phyloP scores from a whole-genome alignment of 2,329 filamentous ascomycete species.

The Capronia coronata region DNA sequence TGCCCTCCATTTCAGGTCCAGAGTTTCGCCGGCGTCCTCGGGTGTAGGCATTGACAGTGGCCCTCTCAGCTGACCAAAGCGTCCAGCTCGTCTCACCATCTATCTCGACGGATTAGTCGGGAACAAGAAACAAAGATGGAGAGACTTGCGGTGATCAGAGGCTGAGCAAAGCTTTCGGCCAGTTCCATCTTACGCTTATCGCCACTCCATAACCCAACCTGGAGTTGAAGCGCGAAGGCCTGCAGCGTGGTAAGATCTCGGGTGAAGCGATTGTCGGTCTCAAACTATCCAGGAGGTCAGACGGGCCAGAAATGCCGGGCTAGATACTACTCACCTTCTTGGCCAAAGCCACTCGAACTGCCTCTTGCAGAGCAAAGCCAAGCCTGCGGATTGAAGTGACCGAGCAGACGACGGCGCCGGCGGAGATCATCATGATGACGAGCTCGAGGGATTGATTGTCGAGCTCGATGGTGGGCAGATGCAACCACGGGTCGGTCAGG shows the following conservation, averaged over 20 bases:
- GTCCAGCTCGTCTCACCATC: neutral
- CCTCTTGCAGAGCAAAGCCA: conserved; percentile 40
- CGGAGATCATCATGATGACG: conserved; percentile 35
- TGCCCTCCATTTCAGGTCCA: neutral
- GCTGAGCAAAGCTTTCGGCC: conserved; percentile 37
- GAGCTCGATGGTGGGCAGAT: conserved; percentile 35
- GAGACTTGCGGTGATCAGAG: conserved; percentile 30
- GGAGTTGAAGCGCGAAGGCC: conserved; percentile 34
- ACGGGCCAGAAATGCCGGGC: neutral
- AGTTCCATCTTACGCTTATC: conserved; percentile 38
- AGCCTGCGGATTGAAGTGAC: conserved; percentile 37
- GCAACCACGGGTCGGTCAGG: conserved; percentile 34
- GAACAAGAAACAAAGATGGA: too few species aligned
- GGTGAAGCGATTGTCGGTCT: conserved; percentile 33
- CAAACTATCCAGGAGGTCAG: conserved; percentile 28
- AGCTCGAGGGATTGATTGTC: conserved; percentile 37
- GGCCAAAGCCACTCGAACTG: conserved; percentile 31
- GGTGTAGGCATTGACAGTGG: neutral
- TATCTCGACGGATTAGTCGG: too few species aligned
- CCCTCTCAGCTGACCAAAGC: neutral
- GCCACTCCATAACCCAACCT: conserved; percentile 37
- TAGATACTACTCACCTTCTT: neutral
- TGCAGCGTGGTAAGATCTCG: conserved; percentile 34
- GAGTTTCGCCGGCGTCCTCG: neutral
- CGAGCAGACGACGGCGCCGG: conserved; percentile 35